These are phyloP conservation scores for Erodium trifolium DNA, from an alignment of 441 rosid species.

Conservation along the genomic window DNA sequence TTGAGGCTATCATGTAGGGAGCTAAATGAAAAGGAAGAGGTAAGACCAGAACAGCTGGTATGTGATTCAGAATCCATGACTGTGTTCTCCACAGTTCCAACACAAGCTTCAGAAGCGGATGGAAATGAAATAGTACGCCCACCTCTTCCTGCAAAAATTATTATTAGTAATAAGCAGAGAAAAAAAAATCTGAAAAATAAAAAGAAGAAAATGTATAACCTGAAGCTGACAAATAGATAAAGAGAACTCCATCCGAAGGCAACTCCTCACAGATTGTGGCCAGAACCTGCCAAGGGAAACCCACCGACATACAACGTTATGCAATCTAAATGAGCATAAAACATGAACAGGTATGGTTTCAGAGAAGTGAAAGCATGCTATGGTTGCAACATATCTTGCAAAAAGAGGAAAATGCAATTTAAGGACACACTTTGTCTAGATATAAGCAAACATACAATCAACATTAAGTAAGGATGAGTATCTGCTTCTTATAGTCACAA, in stretches of 20 bases:
- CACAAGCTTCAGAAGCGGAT: constrained; percentile 39
- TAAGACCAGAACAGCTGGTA: constrained; percentile 36
- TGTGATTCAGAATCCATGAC: constrained; percentile 45
- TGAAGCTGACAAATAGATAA: constrained; percentile 82
- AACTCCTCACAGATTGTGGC: constrained; percentile 86
- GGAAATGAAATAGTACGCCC: constrained; percentile 40
- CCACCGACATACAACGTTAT: constrained; percentile 7
- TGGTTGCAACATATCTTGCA: not conserved
- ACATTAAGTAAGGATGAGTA: not conserved
- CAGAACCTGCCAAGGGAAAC: constrained; percentile 52
- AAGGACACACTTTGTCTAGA: not conserved
- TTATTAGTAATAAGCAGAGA: constrained; percentile 1
- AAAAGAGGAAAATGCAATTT: not conserved
- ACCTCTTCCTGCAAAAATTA: constrained; percentile 39
- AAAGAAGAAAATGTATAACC: constrained; percentile 31
- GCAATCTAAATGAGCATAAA: not conserved
- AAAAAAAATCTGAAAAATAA: constrained; percentile 11
- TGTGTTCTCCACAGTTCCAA: constrained; percentile 36
- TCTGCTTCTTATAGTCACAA: not conserved
- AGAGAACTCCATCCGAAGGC: constrained; percentile 68
- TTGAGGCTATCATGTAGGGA: constrained; percentile 31
- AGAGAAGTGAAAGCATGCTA: not conserved
- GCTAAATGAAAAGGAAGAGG: constrained; percentile 33
- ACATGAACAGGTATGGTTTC: not conserved
- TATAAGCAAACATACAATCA: not conserved